Evolutionary conservation across 805 yeast species (phyloP), one percentile per base, ranked within the genome.

Genomic region (Candida dajiaensis): DNA sequence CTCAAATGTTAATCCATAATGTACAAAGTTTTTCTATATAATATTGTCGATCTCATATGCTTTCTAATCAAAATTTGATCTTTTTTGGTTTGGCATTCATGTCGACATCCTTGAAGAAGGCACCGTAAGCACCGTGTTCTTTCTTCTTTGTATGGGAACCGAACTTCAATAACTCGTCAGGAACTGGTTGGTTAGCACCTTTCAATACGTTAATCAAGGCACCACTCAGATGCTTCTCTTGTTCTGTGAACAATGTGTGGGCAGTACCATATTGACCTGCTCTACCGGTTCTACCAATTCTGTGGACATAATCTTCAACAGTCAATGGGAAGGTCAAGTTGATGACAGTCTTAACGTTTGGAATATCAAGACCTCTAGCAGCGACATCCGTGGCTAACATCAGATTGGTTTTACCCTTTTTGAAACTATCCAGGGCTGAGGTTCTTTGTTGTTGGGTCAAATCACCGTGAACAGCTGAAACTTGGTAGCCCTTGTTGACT

Each of bases 61-160:
- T 39, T 9, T 38, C 35, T 44, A 56, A 42, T 56, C 59, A 23
- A 94, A 92, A 57, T 10, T 89, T 89, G 59, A 92, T 88, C 76
- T 94, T 94, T 70, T 88, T 94, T 47, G 86, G 81, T 48, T 90
- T 90, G 64, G 83, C 81, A 52, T 80, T 71, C 76, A 87, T 76
- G 59, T 89, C 98, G 41, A 92, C 94, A 62, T 90, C 89, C 64
- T 92, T 94, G 74, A 72, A 94, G 73, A 94, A 94, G 1, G 98
- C 97, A 54, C 99, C 99, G 59, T 94, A 94, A n/a, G 92, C 97
- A 53, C 92, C 81, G 63, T 94, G 99, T 54, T 89, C 90, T 74
- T 94, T 94, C 84, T 90, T 92, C 70, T 94, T 94, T 11, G 98
- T 94, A 69, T 94, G 98, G 7, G 97, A 89, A 42, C 99, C 99